phyloP scores from a whole-genome alignment of 495 filamentous ascomycete genomes.

The Penicillium psychrofluorescens region DNA sequence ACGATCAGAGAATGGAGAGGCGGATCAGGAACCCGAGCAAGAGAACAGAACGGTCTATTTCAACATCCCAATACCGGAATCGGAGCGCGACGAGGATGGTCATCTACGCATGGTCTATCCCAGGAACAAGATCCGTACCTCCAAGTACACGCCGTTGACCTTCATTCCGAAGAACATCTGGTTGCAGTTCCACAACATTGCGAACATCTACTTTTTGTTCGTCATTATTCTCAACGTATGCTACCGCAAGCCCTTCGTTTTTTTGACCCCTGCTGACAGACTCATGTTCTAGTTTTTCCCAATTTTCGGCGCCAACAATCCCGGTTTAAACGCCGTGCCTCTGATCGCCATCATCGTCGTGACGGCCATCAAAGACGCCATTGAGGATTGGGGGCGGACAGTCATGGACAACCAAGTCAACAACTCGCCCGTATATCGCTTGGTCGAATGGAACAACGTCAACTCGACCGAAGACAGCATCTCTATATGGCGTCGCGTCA shows the following conservation, averaged over 20 bases:
- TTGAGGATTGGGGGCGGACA: constrained; percentile 94
- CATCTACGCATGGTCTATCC: constrained; percentile 61
- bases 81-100: constrained; percentile 79
- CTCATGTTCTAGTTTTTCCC: constrained; percentile 67
- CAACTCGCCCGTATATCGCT: constrained; percentile 87
- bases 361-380: constrained; percentile 91
- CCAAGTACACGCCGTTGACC: constrained; percentile 91
- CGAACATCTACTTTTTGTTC: constrained; percentile 97
- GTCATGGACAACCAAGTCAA: constrained; percentile 91
- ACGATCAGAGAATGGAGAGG: constrained; percentile 35
- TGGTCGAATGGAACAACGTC: constrained; percentile 86
- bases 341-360: constrained; percentile 91
- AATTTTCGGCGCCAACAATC: constrained; percentile 89
- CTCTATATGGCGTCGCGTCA: constrained; percentile 78
- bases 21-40: constrained; percentile 14
- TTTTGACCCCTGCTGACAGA: no score
- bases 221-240: constrained; percentile 89
- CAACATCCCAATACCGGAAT: constrained; percentile 72
- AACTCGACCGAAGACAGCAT: constrained; percentile 85
- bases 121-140: constrained; percentile 94
- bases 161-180: constrained; percentile 98
- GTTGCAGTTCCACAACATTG: constrained; percentile 97
- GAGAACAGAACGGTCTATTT: constrained; percentile 63
- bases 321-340: constrained; percentile 82
- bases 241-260: constrained; percentile 8